These are phyloP conservation scores for Chenopodium album DNA, from an alignment of 148 eudicot species.

Conservation along the genomic window DNA sequence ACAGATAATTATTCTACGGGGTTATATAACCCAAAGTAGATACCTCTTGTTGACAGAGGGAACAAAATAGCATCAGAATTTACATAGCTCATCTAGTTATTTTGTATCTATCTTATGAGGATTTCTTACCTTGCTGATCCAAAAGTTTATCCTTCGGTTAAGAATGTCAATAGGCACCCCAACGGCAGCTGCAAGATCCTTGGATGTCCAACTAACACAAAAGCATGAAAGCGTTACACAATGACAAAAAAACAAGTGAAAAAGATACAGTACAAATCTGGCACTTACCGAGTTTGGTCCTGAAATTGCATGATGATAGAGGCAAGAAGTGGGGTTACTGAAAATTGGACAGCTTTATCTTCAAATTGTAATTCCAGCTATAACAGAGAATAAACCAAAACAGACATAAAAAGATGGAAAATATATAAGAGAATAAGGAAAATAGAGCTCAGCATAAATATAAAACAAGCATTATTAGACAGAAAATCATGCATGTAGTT, in stretches of 20 bases:
- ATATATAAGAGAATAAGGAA: not conserved
- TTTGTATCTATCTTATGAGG: not conserved
- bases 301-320: conserved; percentile 87
- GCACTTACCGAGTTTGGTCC: conserved; percentile 64
- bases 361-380: conserved; percentile 96
- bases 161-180: conserved; percentile 84
- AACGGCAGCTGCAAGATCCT: conserved; percentile 81
- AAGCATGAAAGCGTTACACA: conserved; percentile 3
- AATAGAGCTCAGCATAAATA: not conserved
- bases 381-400: conserved; percentile 18
- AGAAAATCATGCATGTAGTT: not conserved
- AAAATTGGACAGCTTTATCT: conserved; percentile 66
- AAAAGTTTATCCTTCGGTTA: conserved; percentile 74
- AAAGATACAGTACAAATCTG: conserved; percentile 2
- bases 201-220: conserved; percentile 78
- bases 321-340: conserved; percentile 90
- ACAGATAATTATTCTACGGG: not conserved
- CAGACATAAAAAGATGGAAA: conserved; percentile 2
- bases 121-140: conserved; percentile 85
- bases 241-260: not conserved
- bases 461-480: not conserved
- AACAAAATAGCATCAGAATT: not conserved
- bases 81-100: not conserved
- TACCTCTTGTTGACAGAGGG: not conserved
- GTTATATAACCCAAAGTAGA: not conserved